Base-by-base conservation (phyloP, 2,329 filamentous ascomycete genomes). In the Nannizzia gypsea region DNA sequence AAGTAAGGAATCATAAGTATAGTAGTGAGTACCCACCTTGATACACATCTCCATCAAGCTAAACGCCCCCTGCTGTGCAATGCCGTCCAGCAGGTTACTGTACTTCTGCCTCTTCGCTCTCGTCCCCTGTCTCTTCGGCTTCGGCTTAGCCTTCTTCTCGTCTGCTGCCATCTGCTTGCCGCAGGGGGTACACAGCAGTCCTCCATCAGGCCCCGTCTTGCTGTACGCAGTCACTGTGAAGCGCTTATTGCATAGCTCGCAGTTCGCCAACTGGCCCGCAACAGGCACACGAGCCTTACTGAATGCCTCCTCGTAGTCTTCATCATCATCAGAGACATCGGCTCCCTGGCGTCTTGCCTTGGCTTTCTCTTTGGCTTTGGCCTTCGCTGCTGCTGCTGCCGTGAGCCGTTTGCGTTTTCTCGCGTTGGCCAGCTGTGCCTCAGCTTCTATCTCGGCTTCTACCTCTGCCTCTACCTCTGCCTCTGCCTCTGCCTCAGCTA, bases 171-270 rank as follows among this genome's bases (percentile, higher is more conserved):
- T 73, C 63, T 89, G 83, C 67, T 87, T 90, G 22, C 89, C 87
- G 68, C 92, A 97, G 22, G 88, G 84, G 2, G 80, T 80, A 70
- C 92, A 97, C 1, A 96, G 78, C n/a, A 97, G 77, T 15, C 90
- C 90, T 3, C 91, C 91, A n/a, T 87, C 80, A 0, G 89, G 87
- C 0, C 88, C 90, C 28, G 85, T 82, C 64, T 90, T 87, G 63
- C 87, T 90, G 74, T 96, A 96, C 0, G 89, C 82, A 0, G 92
- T 96, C 50, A 97, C 91, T 0, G 90, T 96, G 69, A 97, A 97
- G 40, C 90, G 85, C 63, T 93, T 95, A 48, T 81, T 80, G 71
- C 92, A 97, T 2, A 85, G 76, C 63, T 88, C 90, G 70, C 92
- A 97, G 65, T 96, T 91, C 64, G 88, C 90, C 68, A 92, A 83